Evolutionary conservation across 208 protist species (phyloP).

Genomic region (Leishmania martiniquensis): DNA sequence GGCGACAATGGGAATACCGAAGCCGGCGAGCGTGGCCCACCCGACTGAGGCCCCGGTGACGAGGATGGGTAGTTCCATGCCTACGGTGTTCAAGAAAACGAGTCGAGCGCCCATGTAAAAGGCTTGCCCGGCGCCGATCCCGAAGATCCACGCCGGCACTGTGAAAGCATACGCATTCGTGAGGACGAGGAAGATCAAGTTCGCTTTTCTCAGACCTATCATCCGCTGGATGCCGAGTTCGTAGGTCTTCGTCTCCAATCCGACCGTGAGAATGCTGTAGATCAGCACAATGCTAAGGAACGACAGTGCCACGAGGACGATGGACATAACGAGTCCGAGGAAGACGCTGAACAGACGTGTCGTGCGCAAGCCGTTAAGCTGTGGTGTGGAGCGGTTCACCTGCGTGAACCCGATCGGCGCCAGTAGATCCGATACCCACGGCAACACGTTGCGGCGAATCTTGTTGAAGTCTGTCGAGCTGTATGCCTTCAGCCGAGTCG

Average conservation of each 20-base stretch:
- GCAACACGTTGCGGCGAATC: constrained; percentile 51
- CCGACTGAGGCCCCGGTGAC: constrained; percentile 50
- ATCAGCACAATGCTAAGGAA: constrained; percentile 93
- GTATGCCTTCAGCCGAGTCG: constrained; percentile 39
- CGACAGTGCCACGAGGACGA: constrained; percentile 88
- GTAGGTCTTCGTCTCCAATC: constrained; percentile 94
- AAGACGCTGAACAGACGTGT: constrained; percentile 86
- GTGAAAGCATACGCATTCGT: constrained; percentile 73
- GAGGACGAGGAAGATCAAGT: constrained; percentile 62
- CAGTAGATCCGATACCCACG: constrained; percentile 53
- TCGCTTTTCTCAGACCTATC: constrained; percentile 76
- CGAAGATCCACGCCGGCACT: constrained; percentile 81
- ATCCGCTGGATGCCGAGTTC: constrained; percentile 95
- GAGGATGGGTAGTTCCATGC: constrained; percentile 37
- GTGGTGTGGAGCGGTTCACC: constrained; percentile 41
- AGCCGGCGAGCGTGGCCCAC: constrained; percentile 75
- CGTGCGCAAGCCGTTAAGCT: constrained; percentile 54
- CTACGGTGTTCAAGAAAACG: constrained; percentile 48
- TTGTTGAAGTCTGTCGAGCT: constrained; percentile 43
- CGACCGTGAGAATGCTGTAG: constrained; percentile 94
- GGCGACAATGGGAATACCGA: constrained; percentile 86
- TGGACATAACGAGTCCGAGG: constrained; percentile 89
- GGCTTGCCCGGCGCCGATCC: constrained; percentile 67
- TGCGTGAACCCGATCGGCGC: constrained; percentile 72
- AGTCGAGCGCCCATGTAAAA: constrained; percentile 42